Conservation (phyloP, 2,329 filamentous ascomycete genomes). For the Arthroderma uncinatum region DNA sequence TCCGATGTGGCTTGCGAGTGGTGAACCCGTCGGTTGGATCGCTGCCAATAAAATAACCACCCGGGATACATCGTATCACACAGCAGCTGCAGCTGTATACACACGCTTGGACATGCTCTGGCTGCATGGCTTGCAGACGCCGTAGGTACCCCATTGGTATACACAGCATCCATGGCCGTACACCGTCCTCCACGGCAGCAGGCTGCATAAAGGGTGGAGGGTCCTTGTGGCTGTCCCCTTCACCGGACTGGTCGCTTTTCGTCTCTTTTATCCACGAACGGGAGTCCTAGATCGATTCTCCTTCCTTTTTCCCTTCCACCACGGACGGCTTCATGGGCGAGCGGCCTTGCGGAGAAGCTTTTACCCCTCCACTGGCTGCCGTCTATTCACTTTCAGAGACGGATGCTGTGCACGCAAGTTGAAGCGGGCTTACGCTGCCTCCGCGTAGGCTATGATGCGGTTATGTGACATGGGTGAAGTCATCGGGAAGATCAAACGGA, state of each 20-base stretch:
- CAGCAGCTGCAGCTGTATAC: not conserved
- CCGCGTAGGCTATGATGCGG: not conserved
- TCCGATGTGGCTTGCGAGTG: not conserved
- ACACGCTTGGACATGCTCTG: not conserved
- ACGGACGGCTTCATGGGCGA: not conserved
- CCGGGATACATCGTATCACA: not conserved
- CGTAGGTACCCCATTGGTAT: not conserved
- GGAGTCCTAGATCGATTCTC: not conserved
- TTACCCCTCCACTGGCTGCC: not conserved
- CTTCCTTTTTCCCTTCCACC: not conserved
- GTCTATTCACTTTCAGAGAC: too few relatives aligned
- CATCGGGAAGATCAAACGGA: not conserved
- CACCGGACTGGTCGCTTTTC: not conserved
- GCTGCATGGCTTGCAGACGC: not conserved
- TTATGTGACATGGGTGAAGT: not conserved
- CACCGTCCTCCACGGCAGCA: not conserved
- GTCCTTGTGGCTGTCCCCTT: not conserved
- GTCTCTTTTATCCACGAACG: slow-evolving; percentile 1
- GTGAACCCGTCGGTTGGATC: not conserved
- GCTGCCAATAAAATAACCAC: not conserved
- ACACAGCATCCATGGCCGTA: not conserved
- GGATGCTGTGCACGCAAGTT: too few relatives aligned
- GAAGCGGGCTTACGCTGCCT: not conserved
- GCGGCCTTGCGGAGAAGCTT: not conserved
- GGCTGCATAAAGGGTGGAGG: not conserved